phyloP scores from a whole-genome alignment of 2,329 filamentous ascomycete species.

The Malbranchea zuffiana region DNA sequence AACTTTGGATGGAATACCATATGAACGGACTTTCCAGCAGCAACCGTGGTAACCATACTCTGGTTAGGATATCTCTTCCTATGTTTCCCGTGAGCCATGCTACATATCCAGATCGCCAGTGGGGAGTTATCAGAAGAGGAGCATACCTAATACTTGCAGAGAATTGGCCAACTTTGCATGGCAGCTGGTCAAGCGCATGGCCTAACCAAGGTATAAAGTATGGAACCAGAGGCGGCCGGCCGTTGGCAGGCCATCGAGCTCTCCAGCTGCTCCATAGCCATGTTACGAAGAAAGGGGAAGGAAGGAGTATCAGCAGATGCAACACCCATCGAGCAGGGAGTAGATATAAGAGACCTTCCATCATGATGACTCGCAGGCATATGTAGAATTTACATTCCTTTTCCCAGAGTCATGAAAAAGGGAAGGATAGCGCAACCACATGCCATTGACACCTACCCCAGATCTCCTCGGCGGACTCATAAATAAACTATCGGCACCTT shows the following conservation, averaged over 20 bases:
- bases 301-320: constrained; percentile 1
- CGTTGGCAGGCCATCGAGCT: constrained; percentile 6
- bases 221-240: constrained; percentile 8
- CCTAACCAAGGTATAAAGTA: constrained; percentile 10
- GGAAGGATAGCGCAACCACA: too few species aligned
- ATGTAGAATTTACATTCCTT: too few species aligned
- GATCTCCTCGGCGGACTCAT: too few species aligned
- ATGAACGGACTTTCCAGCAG: constrained; percentile 17
- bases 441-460: too few species aligned
- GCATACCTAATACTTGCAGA: constrained; percentile 5
- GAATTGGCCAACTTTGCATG: too few species aligned
- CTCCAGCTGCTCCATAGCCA: constrained; percentile 5
- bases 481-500: too few species aligned
- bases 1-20: constrained; percentile 18
- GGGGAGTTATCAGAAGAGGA: too few species aligned
- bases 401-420: too few species aligned
- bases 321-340: too few species aligned
- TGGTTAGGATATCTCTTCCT: constrained; percentile 10
- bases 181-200: constrained; percentile 2
- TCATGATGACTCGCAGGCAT: too few species aligned
- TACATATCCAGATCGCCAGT: too few species aligned
- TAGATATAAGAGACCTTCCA: too few species aligned
- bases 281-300: constrained; percentile 5
- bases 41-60: constrained; percentile 5
- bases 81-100: not conserved